phyloP scores from a whole-genome alignment of 306 rosid species.

The Rosa rugosa region DNA sequence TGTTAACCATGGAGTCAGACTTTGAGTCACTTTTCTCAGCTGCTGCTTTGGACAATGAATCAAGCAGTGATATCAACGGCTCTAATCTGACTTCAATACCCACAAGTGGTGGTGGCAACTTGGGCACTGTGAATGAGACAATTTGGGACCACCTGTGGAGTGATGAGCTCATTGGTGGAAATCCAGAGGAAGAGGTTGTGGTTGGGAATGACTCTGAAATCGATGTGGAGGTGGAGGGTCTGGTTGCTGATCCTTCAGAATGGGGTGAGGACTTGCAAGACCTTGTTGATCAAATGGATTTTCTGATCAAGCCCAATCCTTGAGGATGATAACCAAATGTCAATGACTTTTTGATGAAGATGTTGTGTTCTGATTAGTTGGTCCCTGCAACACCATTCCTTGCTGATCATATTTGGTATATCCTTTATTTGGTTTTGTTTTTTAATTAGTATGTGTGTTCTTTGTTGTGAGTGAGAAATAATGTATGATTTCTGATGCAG shows the following conservation, averaged over 20 bases:
- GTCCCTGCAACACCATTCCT: slow-evolving; percentile 34
- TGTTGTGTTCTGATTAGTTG: slow-evolving; percentile 21
- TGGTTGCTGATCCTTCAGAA: slow-evolving; percentile 35
- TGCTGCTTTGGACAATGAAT: slow-evolving; percentile 45
- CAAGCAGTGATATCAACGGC: slow-evolving; percentile 44
- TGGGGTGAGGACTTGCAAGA: slow-evolving; percentile 69
- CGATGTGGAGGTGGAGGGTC: slow-evolving; percentile 57
- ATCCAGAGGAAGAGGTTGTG: slow-evolving; percentile 50
- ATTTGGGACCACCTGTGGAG: slow-evolving; percentile 65
- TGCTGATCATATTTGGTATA: slow-evolving; percentile 17
- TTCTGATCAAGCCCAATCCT: slow-evolving; percentile 43
- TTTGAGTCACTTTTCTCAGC: slow-evolving; percentile 53
- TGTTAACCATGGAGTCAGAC: slow-evolving; percentile 46
- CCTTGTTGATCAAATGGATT: slow-evolving; percentile 78
- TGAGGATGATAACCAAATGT: not conserved
- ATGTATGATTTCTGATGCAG: slow-evolving; percentile 45
- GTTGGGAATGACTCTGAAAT: slow-evolving; percentile 47
- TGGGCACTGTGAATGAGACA: slow-evolving; percentile 35
- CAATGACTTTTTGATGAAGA: not conserved
- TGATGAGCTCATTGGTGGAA: slow-evolving; percentile 47
- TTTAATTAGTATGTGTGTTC: not conserved
- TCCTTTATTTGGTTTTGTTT: slow-evolving; percentile 4
- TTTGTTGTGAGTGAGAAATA: slow-evolving; percentile 26
- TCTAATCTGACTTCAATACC: slow-evolving; percentile 30
- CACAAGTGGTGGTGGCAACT: slow-evolving; percentile 22